Conservation (phyloP, 169 alveolate species). For the Cardiosporidium cionae region DNA sequence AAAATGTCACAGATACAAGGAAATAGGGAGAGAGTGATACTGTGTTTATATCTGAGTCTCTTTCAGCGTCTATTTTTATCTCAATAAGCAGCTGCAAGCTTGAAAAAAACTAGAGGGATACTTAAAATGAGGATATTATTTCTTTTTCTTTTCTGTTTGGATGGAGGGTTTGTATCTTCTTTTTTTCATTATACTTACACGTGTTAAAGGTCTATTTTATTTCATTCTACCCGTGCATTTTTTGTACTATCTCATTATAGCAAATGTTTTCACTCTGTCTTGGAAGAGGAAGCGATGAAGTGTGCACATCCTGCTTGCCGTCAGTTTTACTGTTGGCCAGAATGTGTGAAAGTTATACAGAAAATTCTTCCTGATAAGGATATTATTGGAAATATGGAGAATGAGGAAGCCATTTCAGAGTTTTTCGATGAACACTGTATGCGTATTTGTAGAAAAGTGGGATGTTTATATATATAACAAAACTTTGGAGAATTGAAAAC, state of each 20-base stretch:
- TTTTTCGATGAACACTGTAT: background rate
- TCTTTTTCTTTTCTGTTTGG: background rate
- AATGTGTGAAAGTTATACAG: background rate
- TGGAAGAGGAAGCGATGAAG: background rate
- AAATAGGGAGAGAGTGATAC: no score
- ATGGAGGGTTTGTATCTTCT: no score
- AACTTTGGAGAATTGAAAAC: no score
- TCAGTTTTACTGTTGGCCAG: conserved; percentile 19
- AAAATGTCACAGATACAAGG: no score
- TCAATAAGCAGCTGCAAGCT: no score
- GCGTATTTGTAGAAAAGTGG: no score
- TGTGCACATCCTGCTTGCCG: conserved; percentile 20
- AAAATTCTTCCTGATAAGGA: conserved; percentile 1
- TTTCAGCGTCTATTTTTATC: no score
- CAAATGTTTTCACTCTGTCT: conserved; percentile 6
- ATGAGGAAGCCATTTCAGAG: background rate
- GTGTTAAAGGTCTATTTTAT: no score
- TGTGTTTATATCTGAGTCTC: no score
- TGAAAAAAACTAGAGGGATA: no score
- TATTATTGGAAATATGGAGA: background rate
- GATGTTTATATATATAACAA: no score
- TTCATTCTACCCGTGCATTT: no score
- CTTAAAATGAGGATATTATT: background rate
- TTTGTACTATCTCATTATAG: background rate
- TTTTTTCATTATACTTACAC: background rate